Conservation (phyloP, 306 rosid genomes). For the Inga oerstediana region DNA sequence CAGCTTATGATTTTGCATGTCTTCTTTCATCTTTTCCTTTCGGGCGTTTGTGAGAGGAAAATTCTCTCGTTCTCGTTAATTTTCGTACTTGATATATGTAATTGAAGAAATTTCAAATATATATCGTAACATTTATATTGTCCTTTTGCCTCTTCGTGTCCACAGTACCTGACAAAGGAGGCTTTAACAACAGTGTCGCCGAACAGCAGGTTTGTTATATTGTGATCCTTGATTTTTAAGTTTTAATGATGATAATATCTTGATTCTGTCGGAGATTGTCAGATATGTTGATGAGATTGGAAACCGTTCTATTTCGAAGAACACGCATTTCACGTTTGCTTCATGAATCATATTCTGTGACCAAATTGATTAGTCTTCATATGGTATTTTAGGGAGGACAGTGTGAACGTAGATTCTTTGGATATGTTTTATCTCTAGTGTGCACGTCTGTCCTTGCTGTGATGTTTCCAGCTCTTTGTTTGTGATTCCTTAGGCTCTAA, state of each 20-base stretch:
- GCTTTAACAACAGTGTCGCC: slow-evolving; percentile 98
- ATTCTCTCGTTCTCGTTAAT: not conserved
- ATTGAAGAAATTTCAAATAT: slow-evolving; percentile 16
- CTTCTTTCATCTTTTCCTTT: not conserved
- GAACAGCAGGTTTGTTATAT: slow-evolving; percentile 84
- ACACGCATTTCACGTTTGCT: not conserved
- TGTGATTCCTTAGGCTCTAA: slow-evolving; percentile 25
- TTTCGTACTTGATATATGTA: not conserved
- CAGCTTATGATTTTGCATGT: slow-evolving; percentile 13
- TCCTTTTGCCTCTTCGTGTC: slow-evolving; percentile 23
- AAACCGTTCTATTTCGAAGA: not conserved
- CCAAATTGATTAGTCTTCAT: not conserved
- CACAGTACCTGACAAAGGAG: slow-evolving; percentile 80
- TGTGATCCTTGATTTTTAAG: not conserved
- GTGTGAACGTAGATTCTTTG: not conserved
- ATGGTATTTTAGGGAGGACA: not conserved
- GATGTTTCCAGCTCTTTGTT: slow-evolving; percentile 20
- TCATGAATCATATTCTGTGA: not conserved
- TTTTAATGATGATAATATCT: slow-evolving; percentile 19
- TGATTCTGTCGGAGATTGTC: slow-evolving; percentile 21
- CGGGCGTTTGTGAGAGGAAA: not conserved
- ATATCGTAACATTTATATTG: slow-evolving; percentile 14
- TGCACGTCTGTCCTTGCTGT: not conserved
- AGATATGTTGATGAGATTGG: slow-evolving; percentile 17
- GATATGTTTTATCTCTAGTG: not conserved